A percentile compares a stretch with the other conserved stretches of the same genome.
Conservation (phyloP, 306 rosid genomes). For the Abrus precatorius region DNA sequence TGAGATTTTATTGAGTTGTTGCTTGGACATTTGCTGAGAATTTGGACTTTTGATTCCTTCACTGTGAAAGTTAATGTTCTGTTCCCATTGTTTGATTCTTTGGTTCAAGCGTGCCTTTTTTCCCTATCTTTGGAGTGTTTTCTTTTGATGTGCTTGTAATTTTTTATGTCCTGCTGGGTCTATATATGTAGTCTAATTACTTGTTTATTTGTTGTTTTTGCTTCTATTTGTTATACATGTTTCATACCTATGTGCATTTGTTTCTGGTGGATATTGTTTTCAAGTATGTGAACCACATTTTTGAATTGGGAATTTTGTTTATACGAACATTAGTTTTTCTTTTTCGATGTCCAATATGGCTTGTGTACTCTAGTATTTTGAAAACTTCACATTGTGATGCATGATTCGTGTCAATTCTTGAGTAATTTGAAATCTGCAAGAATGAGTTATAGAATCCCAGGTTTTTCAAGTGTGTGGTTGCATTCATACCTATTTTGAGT, state of each 20-base stretch:
- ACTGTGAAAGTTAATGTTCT: background rate
- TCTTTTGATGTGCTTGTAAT: constrained; percentile 25
- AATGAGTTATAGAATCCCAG: constrained; percentile 19
- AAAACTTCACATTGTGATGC: constrained; percentile 10
- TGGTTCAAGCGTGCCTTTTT: constrained; percentile 10
- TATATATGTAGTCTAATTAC: background rate
- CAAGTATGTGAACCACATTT: constrained; percentile 8
- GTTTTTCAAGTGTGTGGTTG: constrained; percentile 21
- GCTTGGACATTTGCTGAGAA: background rate
- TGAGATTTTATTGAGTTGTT: constrained; percentile 11
- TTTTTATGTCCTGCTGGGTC: constrained; percentile 6
- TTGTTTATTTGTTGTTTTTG: constrained; percentile 4
- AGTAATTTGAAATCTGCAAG: constrained; percentile 25
- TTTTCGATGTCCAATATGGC: background rate
- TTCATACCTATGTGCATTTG: background rate
- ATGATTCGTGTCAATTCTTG: constrained; percentile 6
- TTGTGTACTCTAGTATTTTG: constrained; percentile 3
- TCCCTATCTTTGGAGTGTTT: constrained; percentile 13
- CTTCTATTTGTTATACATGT: background rate
- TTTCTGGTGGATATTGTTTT: constrained; percentile 10
- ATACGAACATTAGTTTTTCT: background rate
- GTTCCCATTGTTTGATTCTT: constrained; percentile 10
- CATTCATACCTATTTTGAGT: constrained; percentile 39
- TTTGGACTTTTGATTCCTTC: background rate
- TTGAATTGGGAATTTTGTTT: constrained; percentile 17